Base-by-base conservation (phyloP, 768 basidiomycete genomes). In the Serendipita vermifera region DNA sequence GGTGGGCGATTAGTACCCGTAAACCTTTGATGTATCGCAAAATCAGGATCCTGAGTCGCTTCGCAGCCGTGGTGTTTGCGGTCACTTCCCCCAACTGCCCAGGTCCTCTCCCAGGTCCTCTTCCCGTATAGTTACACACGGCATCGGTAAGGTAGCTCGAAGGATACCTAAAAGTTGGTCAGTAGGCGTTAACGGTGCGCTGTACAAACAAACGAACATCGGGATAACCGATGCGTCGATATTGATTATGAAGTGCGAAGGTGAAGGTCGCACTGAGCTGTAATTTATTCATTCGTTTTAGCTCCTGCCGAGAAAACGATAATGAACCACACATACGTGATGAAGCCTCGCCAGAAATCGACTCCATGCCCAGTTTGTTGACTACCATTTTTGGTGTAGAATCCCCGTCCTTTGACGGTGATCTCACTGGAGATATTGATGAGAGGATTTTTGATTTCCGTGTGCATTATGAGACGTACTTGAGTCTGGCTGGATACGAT, bases 371-470 rank as follows among this genome's bases (percentile, higher is more conserved):
- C 9, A 9, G 46, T 7, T 5, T 22, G 1, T 29, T 26, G 20
- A 15, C 72, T 67, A 11, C 89, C 87, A 58, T 94, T 94, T 72
- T 86, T 91, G 29, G 92, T 96, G 66, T 84, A 96, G 69, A 97
- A 96, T 0, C 81, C 82, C 56, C 77, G 75, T 57, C 86, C 76
- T 17, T 77, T 79, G 9, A 29, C 17, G 29, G 32, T 7, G 9
- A 29, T 9, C 9, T 29, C 46, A 29, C 46, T 51, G 31, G 1
- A 6, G 29, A 26, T 26, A 11, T 20, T 51, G 24, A 26, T 41
- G 26, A n/a, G 9, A 26, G 22, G 46, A 2, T 17, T 20, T 26
- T 51, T 6, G 22, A 26, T 22, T 2, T 20, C 5, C 9, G 31
- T 17, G 41, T 22, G 1, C n/a, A n/a, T n/a, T n/a, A 1, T 9